Conservation (phyloP, 345 rosid species). For the Gossypium mustelinum region DNA sequence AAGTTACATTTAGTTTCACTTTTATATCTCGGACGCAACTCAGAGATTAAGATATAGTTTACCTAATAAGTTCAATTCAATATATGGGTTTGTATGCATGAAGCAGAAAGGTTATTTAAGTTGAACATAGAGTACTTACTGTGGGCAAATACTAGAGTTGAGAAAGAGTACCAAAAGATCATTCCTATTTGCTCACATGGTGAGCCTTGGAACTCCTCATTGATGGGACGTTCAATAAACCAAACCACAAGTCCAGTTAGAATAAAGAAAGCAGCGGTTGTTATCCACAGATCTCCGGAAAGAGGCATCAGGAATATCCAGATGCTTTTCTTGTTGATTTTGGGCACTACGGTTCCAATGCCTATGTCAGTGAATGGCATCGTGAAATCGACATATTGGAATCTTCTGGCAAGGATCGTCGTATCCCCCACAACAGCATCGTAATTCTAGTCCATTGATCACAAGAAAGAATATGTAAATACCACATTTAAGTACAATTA, state of each 20-base stretch:
- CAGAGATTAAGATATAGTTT: too few species aligned
- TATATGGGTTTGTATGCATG: background rate
- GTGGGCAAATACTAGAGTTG: background rate
- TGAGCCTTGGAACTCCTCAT: background rate
- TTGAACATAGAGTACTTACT: background rate
- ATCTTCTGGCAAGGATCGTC: conserved; percentile 13
- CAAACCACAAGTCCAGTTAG: conserved; percentile 2
- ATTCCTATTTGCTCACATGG: background rate
- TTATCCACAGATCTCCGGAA: background rate
- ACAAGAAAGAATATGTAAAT: background rate
- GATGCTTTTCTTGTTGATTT: background rate
- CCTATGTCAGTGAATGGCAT: conserved; percentile 27
- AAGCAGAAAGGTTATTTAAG: background rate
- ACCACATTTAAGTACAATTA: background rate
- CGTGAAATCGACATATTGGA: conserved; percentile 14
- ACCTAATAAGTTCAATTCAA: too few species aligned
- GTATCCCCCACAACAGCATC: conserved; percentile 30
- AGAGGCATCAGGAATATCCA: conserved; percentile 20
- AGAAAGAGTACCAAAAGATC: conserved; percentile 1
- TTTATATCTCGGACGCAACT: too few species aligned
- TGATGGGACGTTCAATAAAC: background rate
- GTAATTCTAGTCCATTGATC: conserved; percentile 2
- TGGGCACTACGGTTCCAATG: conserved; percentile 16
- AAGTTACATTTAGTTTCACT: too few species aligned
- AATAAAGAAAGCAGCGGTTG: background rate